These are phyloP conservation scores for Malassezia restricta DNA, from an alignment of 1,284 basidiomycete species.

Conservation along the genomic window DNA sequence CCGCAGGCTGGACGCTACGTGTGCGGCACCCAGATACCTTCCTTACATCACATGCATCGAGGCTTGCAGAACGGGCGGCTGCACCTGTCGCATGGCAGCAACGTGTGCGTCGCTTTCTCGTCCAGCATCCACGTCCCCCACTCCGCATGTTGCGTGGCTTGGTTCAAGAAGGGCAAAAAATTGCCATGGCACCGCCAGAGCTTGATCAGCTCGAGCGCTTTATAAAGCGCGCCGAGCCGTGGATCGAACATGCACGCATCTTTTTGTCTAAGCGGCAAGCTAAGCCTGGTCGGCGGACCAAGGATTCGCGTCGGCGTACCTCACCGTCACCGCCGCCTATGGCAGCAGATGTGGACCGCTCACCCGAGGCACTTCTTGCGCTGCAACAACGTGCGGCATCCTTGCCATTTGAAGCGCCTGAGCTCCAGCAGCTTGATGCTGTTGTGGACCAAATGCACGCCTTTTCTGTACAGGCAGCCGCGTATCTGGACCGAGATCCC, in stretches of 20 bases:
- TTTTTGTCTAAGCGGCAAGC: slow-evolving; percentile 51
- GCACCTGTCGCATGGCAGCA: slow-evolving; percentile 64
- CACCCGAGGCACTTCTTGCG: slow-evolving; percentile 33
- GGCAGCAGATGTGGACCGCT: slow-evolving; percentile 17
- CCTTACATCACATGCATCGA: slow-evolving; percentile 47
- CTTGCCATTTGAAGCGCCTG: slow-evolving; percentile 67
- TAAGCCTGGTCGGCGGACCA: slow-evolving; percentile 5
- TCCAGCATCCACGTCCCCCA: slow-evolving; percentile 54
- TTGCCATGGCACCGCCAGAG: slow-evolving; percentile 63
- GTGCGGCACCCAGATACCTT: slow-evolving; percentile 72
- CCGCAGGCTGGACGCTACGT: slow-evolving; percentile 57
- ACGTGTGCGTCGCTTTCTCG: slow-evolving; percentile 60
- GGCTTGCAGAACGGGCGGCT: slow-evolving; percentile 55
- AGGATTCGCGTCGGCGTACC: background rate
- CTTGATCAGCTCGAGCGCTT: slow-evolving; percentile 63
- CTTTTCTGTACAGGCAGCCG: slow-evolving; percentile 53
- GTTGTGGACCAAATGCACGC: slow-evolving; percentile 59
- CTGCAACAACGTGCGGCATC: slow-evolving; percentile 60
- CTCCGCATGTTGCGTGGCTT: slow-evolving; percentile 65
- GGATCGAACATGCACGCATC: slow-evolving; percentile 57
- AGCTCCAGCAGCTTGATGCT: slow-evolving; percentile 55
- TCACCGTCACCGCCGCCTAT: background rate
- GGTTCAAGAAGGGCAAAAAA: slow-evolving; percentile 72
- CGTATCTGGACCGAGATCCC: slow-evolving; percentile 15
- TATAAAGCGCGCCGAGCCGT: slow-evolving; percentile 66